Evolutionary conservation across 306 rosid genomes (phyloP), one percentile per base, ranked within the genome.

Genomic region (Inga oerstediana): DNA sequence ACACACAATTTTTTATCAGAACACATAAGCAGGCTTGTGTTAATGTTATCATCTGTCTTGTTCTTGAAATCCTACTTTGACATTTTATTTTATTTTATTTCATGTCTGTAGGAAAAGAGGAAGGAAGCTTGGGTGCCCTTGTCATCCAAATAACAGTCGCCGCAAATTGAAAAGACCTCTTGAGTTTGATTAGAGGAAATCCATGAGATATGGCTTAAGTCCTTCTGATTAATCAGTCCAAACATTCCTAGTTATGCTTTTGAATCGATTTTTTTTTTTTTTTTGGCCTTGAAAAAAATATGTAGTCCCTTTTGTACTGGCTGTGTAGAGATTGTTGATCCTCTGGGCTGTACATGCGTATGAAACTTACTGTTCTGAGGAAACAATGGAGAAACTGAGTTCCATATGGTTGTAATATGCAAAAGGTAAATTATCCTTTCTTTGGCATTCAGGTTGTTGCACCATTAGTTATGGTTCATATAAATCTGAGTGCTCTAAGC

Each of bases 91-190:
- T 13, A 39, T 61, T 49, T 49, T 13, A 39, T 39, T 39, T 39
- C 7, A 46, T 66, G 39, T 20, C 12, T 32, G 74, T 72, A 78
- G 81, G 74, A 78, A 65, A 78, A 78, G 49, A 10, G n/a, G 32
- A 46, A 78, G 61, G 62, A 78, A 78, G 46, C 39, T 7, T 32
- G n/a, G 74, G 7, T 43, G 34, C 15, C 5, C 20, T 65, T 65
- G 46, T 64, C 35, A 44, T 44, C 9, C 32, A 10, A 8, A 43
- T 27, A 69, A 44, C 30, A 17, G 9, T 4, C 62, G 20, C 54
- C 62, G 34, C 61, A 78, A 39, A 27, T 10, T 7, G 30, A 78
- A 78, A 34, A 45, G 64, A 65, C 20, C 34, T 11, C 39, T 8
- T 71, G 0, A 22, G 48, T 20, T 32, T 64, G 44, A 78, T 16